These are phyloP conservation scores for Coelastrella sp. DNA, from an alignment of 139 green algal genomes.

Conservation along the genomic window DNA sequence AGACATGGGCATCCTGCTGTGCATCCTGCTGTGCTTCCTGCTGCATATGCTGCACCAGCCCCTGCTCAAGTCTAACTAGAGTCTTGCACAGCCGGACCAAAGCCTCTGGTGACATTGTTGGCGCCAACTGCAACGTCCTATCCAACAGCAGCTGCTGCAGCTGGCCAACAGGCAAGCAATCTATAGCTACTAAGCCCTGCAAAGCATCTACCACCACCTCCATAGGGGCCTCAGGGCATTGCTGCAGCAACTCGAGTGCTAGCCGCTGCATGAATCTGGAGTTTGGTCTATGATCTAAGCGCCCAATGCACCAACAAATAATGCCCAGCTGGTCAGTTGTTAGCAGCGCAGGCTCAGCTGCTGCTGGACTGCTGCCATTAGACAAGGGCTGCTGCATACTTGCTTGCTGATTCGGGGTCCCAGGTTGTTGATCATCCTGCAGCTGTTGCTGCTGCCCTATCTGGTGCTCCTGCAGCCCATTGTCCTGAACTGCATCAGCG, in stretches of 20 bases:
- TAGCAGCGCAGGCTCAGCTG: not conserved
- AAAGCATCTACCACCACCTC: constrained; percentile 28
- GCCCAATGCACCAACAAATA: constrained; percentile 31
- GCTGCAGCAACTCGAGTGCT: not conserved
- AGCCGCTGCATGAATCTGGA: constrained; percentile 9
- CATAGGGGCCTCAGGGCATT: not conserved
- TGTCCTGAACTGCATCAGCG: not conserved
- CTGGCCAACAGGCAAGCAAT: not conserved
- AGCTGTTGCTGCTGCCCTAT: not conserved
- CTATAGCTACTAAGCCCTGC: not conserved
- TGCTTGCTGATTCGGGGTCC: not conserved
- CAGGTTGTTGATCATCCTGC: not conserved
- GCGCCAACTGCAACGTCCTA: not conserved
- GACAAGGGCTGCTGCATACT: not conserved
- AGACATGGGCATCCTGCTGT: not conserved
- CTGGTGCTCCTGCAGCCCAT: too few relatives aligned
- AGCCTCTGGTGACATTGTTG: constrained; percentile 2
- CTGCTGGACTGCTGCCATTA: constrained; percentile 11
- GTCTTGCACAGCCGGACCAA: constrained; percentile 24
- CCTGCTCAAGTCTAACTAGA: not conserved
- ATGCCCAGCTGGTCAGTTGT: constrained; percentile 1
- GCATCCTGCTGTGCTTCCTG: constrained; percentile 4
- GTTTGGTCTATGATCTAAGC: not conserved
- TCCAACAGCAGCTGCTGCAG: constrained; percentile 30
- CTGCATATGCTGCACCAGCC: not conserved